Conservation (phyloP, 2,329 filamentous ascomycete species). For the Hymenoscyphus fraxineus region DNA sequence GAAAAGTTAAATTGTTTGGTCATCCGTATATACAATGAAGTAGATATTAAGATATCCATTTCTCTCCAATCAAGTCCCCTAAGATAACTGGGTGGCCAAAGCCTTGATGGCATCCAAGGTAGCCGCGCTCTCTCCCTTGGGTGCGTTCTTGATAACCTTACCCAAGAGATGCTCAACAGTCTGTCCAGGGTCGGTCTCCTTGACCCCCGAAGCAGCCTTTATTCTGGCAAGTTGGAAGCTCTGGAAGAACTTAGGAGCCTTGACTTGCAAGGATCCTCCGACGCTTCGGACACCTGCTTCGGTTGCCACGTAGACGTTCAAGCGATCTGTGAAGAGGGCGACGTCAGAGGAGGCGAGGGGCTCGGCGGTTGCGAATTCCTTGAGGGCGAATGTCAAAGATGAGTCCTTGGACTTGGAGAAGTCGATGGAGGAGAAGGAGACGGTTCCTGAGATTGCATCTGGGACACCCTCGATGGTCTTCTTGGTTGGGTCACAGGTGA, state of each 20-base stretch:
- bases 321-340: conserved; percentile 47
- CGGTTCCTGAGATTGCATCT: conserved; percentile 50
- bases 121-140: conserved; percentile 34
- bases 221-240: conserved; percentile 56
- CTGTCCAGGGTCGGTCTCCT: conserved; percentile 47
- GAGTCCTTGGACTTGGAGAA: conserved; percentile 47
- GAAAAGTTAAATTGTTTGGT: too few species aligned
- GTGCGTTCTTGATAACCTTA: conserved; percentile 54
- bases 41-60: too few species aligned
- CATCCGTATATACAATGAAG: too few species aligned
- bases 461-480: conserved; percentile 53
- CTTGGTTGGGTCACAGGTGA: conserved; percentile 47
- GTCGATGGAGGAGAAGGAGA: conserved; percentile 53
- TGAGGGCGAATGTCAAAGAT: conserved; percentile 52
- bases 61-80: background rate
- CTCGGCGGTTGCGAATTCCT: conserved; percentile 48
- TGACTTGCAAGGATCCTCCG: conserved; percentile 51
- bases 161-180: conserved; percentile 54
- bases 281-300: conserved; percentile 55
- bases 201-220: conserved; percentile 54
- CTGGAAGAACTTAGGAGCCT: conserved; percentile 62
- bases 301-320: conserved; percentile 56
- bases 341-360: conserved; percentile 49
- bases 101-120: conserved; percentile 50
- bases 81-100: conserved; percentile 27